Conservation (phyloP, 495 filamentous ascomycete genomes). For the Podospora fimiseda region DNA sequence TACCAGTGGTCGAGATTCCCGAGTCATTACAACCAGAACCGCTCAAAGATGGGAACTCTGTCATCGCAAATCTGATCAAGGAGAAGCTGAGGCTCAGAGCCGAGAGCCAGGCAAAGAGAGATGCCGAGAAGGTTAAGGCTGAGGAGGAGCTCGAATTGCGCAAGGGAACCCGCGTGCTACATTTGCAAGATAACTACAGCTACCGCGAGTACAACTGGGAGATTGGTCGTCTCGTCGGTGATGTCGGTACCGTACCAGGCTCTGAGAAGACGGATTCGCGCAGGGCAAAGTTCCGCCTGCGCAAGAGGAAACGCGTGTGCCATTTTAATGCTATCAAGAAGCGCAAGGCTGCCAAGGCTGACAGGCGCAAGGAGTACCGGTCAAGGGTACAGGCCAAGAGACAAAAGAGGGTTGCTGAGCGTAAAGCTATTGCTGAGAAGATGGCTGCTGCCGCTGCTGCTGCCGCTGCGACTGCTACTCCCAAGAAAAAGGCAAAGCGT, state of each 20-base stretch:
- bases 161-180: slow-evolving; percentile 35
- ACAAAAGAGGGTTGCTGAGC: slow-evolving; percentile 8
- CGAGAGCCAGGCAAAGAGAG: slow-evolving; percentile 30
- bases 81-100: slow-evolving; percentile 30
- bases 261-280: slow-evolving; percentile 23
- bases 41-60: slow-evolving; percentile 15
- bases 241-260: slow-evolving; percentile 22
- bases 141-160: slow-evolving; percentile 20
- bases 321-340: slow-evolving; percentile 19
- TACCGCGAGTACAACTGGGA: slow-evolving; percentile 80
- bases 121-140: slow-evolving; percentile 14
- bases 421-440: slow-evolving; percentile 6
- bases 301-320: slow-evolving; percentile 18
- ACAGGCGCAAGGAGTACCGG: slow-evolving; percentile 17
- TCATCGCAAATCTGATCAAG: slow-evolving; percentile 29
- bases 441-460: slow-evolving; percentile 1
- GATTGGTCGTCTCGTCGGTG: slow-evolving; percentile 55
- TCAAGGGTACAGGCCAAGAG: slow-evolving; percentile 16
- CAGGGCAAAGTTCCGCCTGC: slow-evolving; percentile 25
- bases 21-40: background rate
- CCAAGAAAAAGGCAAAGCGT: background rate
- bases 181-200: slow-evolving; percentile 64
- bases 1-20: background rate
- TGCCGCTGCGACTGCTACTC: slow-evolving; percentile 4
- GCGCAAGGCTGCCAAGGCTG: slow-evolving; percentile 19